Base-by-base conservation (phyloP, 129 eudicot species). In the Escallonia rubra region DNA sequence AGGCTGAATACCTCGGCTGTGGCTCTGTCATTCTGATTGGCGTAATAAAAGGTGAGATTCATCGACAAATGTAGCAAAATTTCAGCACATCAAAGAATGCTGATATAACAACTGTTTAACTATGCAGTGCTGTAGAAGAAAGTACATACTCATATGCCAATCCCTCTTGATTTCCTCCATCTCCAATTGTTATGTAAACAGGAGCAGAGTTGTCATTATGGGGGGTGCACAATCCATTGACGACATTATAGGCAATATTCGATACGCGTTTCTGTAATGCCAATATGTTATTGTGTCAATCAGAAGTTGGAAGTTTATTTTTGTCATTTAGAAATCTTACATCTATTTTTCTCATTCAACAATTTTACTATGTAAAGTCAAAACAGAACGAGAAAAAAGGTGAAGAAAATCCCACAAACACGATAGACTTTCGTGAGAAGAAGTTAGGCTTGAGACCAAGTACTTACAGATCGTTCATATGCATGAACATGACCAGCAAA, bases 401-500 rank as follows among this genome's bases (percentile, higher is more conserved):
- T 8, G 3, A 54, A 2, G 59, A 54, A 54, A 11, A 70, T 59
- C 16, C 48, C 41, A 40, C 15, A 50, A 3, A 40, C 10, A 53
- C n/a, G 34, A n/a, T 10, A 5, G 49, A 61, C 40, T 15, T 23
- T 23, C 34, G 34, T 23, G 34, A 23, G 34, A 23, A 23, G 34
- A 23, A 23, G 34, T 23, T 23, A 23, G 34, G 34, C 34, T 23
- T 8, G 15, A 7, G 51, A 14, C 45, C 0, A 39, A 63, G 49
- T 7, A 69, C 96, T 84, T 81, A 93, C 99, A 15, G 99, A 84
- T 78, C 96, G 80, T 72, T 93, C 99, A 6, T 93, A 93, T 11
- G 99, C 95, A 65, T 93, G 99, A 43, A 93, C 99, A 49, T 93
- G 99, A 57, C 99, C 99, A 39, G 99, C 83, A 77, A 93, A 90